Evolutionary conservation across 108 stramenopile species (phyloP).

Genomic region (Cyclotella cryptica): DNA sequence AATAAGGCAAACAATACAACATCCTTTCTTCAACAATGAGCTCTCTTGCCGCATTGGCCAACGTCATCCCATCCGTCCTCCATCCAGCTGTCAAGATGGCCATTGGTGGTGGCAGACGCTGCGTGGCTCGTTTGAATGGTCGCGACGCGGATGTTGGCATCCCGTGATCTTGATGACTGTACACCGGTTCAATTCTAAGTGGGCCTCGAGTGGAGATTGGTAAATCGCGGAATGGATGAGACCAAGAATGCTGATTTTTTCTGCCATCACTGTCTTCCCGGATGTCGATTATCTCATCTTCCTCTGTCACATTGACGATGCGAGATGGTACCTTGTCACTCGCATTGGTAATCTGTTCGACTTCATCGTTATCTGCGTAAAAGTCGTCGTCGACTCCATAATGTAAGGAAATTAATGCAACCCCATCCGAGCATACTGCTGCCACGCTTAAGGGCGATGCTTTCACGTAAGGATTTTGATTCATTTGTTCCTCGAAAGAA

Average conservation of each 20-base stretch:
- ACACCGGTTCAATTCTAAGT: constrained; percentile 65
- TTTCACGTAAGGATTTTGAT: constrained; percentile 63
- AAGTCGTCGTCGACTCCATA: constrained; percentile 10
- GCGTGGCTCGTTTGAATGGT: not conserved
- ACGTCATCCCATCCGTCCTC: constrained; percentile 69
- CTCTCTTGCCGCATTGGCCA: constrained; percentile 55
- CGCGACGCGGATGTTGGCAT: not conserved
- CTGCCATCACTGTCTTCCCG: not conserved
- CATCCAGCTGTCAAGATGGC: constrained; percentile 74
- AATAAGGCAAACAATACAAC: constrained; percentile 50
- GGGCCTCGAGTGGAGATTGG: constrained; percentile 66
- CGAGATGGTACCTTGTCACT: not conserved
- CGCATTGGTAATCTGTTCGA: constrained; percentile 2
- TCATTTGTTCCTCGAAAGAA: not conserved
- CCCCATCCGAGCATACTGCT: constrained; percentile 70
- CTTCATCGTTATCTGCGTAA: constrained; percentile 12
- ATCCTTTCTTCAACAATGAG: constrained; percentile 59
- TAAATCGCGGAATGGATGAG: constrained; percentile 47
- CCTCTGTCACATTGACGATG: not conserved
- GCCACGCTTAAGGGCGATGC: constrained; percentile 72
- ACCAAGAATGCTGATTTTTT: not conserved
- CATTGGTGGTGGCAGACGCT: constrained; percentile 46
- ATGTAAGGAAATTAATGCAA: constrained; percentile 69
- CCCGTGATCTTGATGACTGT: constrained; percentile 23
- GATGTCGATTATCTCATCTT: not conserved